Base-by-base conservation (phyloP, 1,139 yeast genomes). In the Geotrichum reessii region DNA sequence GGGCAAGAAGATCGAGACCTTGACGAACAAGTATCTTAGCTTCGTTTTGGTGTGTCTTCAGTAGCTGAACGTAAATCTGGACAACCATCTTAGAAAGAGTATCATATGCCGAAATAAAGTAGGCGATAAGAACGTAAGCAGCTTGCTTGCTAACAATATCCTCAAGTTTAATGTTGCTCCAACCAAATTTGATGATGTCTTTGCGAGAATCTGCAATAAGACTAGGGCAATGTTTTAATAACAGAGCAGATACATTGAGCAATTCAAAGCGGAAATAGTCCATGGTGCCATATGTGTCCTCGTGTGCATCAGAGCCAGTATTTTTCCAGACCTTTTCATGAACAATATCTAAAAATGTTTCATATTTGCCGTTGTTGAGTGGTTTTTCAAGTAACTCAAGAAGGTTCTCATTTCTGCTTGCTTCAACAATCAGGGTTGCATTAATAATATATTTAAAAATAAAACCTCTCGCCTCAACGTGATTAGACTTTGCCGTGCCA, bases 111-210 rank as follows among this genome's bases (percentile, higher is more conserved):
- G 92, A 81, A 62, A 95, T 91, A 70, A 92, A 95, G 69, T 85
- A 85, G 0, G 96, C 81, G 1, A 95, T 90, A 1, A 95, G 84
- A 46, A 91, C 91, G 70, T 92, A 92, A 0, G 98, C 98, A 3
- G 95, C 89, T 66, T 91, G 97, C 69, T 95, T 95, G 48, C 96
- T 85, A 56, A 91, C 83, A 60, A 85, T 82, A 69, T 95, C 99
- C 64, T 92, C 98, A 52, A 92, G 75, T 66, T 90, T 90, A 68
- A 93, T 87, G 68, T 86, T 89, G 65, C 88, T 88, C 99, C 99
- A 95, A 65, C 93, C 88, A 74, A 92, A 93, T 70, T 90, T 91
- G 72, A 93, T 89, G 52, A 93, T 83, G 66, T 91, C 97, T 67
- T 91, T 93, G 53, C 91, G 80, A 64, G 83, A 80, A n/a, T 82